A percentile compares a stretch with the other conserved stretches of the same genome.
These are phyloP conservation scores for Tulasnella sp. DNA, from an alignment of 768 basidiomycete species.

Conservation along the genomic window DNA sequence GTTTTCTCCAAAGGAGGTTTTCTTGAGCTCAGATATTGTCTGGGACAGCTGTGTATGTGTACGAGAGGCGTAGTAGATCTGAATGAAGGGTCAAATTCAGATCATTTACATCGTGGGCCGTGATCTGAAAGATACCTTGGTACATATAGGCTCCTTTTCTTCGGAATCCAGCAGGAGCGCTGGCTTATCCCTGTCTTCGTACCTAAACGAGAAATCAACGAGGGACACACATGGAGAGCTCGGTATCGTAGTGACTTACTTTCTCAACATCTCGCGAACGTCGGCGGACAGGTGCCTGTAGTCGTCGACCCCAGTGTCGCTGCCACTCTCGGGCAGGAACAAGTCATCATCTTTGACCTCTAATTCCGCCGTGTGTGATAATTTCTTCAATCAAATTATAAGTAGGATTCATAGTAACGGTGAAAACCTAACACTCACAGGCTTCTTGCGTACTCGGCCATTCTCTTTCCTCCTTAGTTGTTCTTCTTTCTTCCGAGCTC, in stretches of 20 bases:
- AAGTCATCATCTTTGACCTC: constrained; percentile 43
- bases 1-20: constrained; percentile 34
- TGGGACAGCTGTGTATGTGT: constrained; percentile 95
- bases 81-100: too few relatives aligned
- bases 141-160: constrained; percentile 46
- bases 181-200: constrained; percentile 3
- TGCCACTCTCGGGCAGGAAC: constrained; percentile 58
- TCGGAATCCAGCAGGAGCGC: background rate
- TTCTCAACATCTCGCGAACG: constrained; percentile 67
- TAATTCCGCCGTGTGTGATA: constrained; percentile 23
- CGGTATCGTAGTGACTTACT: constrained; percentile 34
- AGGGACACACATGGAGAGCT: background rate
- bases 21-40: constrained; percentile 71
- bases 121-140: constrained; percentile 26
- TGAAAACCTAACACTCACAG: constrained; percentile 39
- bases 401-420: too few relatives aligned
- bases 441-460: constrained; percentile 40
- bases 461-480: constrained; percentile 40
- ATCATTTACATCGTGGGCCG: background rate
- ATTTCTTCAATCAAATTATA: constrained; percentile 14
- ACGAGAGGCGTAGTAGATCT: constrained; percentile 88
- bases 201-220: background rate
- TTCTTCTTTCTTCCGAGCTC: constrained; percentile 55
- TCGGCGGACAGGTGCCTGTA: constrained; percentile 48
- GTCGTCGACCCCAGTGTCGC: constrained; percentile 23